A percentile compares a stretch with the other conserved stretches of the same genome.
Evolutionary conservation across 1,284 basidiomycete genomes (phyloP).

Genomic region (Moesziomyces globuligerus): DNA sequence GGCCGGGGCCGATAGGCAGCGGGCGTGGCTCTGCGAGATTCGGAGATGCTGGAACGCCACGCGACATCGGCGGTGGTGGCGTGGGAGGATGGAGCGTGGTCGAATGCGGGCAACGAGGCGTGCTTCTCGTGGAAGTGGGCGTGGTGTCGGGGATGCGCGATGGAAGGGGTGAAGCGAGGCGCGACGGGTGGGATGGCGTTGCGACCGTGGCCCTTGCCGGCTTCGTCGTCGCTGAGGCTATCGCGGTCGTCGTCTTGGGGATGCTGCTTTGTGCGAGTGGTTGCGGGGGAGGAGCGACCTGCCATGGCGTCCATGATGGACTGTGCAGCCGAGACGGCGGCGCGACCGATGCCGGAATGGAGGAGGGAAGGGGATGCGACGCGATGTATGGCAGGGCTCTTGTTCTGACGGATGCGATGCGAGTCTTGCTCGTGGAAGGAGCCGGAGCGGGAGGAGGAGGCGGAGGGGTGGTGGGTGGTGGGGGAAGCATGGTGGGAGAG

Average conservation of each 20-base stretch:
- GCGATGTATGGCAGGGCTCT: conserved; percentile 20
- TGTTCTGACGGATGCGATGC: conserved; percentile 12
- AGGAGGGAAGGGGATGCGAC: conserved; percentile 34
- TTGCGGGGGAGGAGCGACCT: conserved; percentile 46
- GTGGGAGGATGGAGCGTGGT: conserved; percentile 18
- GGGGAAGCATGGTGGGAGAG: conserved; percentile 7
- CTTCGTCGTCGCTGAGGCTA: conserved; percentile 53
- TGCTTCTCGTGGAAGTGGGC: conserved; percentile 18
- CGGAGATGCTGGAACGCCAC: conserved; percentile 35
- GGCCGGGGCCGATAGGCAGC: conserved; percentile 51
- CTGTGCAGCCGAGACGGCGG: conserved; percentile 53
- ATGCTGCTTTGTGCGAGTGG: conserved; percentile 18
- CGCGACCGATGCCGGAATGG: conserved; percentile 46
- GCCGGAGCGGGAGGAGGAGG: conserved; percentile 19
- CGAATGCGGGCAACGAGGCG: conserved; percentile 1
- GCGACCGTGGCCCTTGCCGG: conserved; percentile 54
- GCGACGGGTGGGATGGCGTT: conserved; percentile 28
- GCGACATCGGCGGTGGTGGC: conserved; percentile 21
- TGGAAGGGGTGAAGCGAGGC: conserved; percentile 47
- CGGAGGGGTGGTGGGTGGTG: conserved; percentile 3
- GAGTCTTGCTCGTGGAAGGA: conserved; percentile 33
- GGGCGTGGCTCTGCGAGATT: conserved; percentile 44
- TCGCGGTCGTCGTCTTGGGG: conserved; percentile 11
- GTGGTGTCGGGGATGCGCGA: conserved; percentile 25
- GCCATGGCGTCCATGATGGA: conserved; percentile 56